Percentiles rank a stretch among this genome's conserved stretches.
phyloP scores from a whole-genome alignment of 192 early-diverging fungal genomes.

The Coemansia sp. region DNA sequence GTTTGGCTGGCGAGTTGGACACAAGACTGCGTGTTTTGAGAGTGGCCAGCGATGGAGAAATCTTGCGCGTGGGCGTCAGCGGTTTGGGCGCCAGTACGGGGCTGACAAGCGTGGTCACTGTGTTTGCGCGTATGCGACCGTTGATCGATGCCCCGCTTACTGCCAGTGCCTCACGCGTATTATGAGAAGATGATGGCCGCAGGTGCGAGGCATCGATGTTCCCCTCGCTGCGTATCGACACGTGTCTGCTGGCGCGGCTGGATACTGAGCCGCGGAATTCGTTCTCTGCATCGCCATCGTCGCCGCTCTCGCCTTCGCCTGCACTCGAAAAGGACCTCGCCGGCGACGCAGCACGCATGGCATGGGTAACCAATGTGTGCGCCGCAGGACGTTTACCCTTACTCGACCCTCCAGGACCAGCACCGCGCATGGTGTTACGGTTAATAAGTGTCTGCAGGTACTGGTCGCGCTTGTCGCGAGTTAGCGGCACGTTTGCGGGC shows the following conservation, averaged over 20 bases:
- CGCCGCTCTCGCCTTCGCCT: background rate
- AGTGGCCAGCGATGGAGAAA: slow-evolving; percentile 38
- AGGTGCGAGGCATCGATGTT: slow-evolving; percentile 14
- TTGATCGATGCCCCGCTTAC: slow-evolving; percentile 32
- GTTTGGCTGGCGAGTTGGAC: slow-evolving; percentile 35
- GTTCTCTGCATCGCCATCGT: slow-evolving; percentile 19
- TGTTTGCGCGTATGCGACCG: slow-evolving; percentile 40
- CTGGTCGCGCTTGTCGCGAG: slow-evolving; percentile 50
- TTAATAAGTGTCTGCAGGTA: slow-evolving; percentile 48
- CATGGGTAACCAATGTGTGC: slow-evolving; percentile 19
- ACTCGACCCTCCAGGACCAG: slow-evolving; percentile 5
- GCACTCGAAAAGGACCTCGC: slow-evolving; percentile 1
- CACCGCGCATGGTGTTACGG: slow-evolving; percentile 39
- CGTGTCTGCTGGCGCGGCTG: slow-evolving; percentile 16
- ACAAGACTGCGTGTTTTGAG: slow-evolving; percentile 44
- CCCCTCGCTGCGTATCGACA: slow-evolving; percentile 41
- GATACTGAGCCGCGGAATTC: slow-evolving; percentile 1
- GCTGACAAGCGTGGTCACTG: slow-evolving; percentile 4
- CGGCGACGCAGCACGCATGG: slow-evolving; percentile 33
- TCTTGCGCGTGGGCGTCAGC: slow-evolving; percentile 21
- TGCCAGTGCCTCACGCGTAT: slow-evolving; percentile 23
- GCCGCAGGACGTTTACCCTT: slow-evolving; percentile 22
- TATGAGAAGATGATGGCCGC: slow-evolving; percentile 20
- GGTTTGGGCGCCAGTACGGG: slow-evolving; percentile 3
- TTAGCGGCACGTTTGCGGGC: slow-evolving; percentile 35